A percentile compares a stretch with the other conserved stretches of the same genome.
phyloP scores from a whole-genome alignment of 2,329 filamentous ascomycete genomes.

The Alternaria brassicae region DNA sequence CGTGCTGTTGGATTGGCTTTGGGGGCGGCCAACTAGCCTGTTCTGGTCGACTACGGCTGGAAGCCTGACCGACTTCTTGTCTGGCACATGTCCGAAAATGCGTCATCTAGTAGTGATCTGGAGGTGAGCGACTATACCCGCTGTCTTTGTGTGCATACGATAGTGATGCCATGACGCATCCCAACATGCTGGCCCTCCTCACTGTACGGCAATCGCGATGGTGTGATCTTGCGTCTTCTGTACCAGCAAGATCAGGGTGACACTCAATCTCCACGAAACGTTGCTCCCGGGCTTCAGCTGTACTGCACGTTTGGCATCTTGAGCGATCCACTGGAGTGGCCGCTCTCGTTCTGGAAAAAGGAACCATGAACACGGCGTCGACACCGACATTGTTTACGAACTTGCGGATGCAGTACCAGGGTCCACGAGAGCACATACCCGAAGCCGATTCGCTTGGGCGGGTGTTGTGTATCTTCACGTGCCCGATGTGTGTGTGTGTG shows the following conservation, averaged over 20 bases:
- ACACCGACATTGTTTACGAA: not conserved
- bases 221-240: not conserved
- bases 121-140: constrained; percentile 16
- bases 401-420: not conserved
- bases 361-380: not conserved
- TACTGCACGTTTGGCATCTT: not conserved
- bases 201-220: not conserved
- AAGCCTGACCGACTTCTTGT: constrained; percentile 45
- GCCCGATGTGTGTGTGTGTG: not conserved
- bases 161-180: not conserved
- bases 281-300: not conserved
- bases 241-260: not conserved
- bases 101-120: constrained; percentile 3
- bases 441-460: not conserved
- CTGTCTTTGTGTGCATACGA: not conserved
- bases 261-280: not conserved
- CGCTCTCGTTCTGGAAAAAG: not conserved
- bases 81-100: constrained; percentile 3
- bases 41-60: constrained; percentile 21
- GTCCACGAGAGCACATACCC: not conserved
- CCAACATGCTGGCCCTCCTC: not conserved
- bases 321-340: not conserved
- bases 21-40: constrained; percentile 31
- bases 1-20: constrained; percentile 24
- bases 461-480: not conserved